phyloP scores from a whole-genome alignment of 768 basidiomycete species.

The Leccinum subtestaceum region DNA sequence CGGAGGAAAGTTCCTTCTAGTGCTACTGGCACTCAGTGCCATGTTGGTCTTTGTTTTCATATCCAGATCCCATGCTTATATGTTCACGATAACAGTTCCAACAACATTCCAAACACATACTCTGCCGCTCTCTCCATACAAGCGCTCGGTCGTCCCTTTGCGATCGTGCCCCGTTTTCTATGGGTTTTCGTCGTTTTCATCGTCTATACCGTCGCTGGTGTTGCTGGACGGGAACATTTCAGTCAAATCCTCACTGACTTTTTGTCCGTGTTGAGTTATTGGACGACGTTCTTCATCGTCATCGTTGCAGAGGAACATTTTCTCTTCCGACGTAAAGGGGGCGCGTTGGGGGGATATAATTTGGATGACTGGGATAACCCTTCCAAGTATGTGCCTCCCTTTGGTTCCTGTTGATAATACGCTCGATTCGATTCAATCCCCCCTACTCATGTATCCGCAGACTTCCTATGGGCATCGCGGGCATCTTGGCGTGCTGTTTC shows the following conservation, averaged over 20 bases:
- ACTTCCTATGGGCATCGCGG: conserved; percentile 49
- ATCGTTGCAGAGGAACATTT: conserved; percentile 46
- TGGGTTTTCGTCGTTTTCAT: conserved; percentile 43
- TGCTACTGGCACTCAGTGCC: conserved; percentile 42
- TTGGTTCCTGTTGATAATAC: not conserved
- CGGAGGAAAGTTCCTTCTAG: conserved; percentile 40
- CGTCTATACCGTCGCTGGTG: conserved; percentile 38
- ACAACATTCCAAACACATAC: conserved; percentile 45
- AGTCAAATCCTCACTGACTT: conserved; percentile 42
- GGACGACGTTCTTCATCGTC: conserved; percentile 46
- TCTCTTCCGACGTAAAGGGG: conserved; percentile 40
- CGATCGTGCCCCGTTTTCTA: conserved; percentile 43
- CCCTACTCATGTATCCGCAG: conserved; percentile 18
- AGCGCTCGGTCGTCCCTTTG: conserved; percentile 42
- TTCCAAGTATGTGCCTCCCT: conserved; percentile 27
- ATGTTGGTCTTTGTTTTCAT: conserved; percentile 30
- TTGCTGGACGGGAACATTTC: conserved; percentile 46
- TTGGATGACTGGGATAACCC: conserved; percentile 46
- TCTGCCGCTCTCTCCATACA: conserved; percentile 48
- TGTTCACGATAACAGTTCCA: conserved; percentile 24
- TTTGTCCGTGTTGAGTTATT: conserved; percentile 43
- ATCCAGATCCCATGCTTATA: not conserved
- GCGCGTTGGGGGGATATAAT: conserved; percentile 49
- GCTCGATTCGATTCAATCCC: not conserved
- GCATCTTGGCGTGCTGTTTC: conserved; percentile 43